These are phyloP conservation scores for Rhynchospora tenuis DNA, from an alignment of 176 grass and related monocot species.

Conservation along the genomic window DNA sequence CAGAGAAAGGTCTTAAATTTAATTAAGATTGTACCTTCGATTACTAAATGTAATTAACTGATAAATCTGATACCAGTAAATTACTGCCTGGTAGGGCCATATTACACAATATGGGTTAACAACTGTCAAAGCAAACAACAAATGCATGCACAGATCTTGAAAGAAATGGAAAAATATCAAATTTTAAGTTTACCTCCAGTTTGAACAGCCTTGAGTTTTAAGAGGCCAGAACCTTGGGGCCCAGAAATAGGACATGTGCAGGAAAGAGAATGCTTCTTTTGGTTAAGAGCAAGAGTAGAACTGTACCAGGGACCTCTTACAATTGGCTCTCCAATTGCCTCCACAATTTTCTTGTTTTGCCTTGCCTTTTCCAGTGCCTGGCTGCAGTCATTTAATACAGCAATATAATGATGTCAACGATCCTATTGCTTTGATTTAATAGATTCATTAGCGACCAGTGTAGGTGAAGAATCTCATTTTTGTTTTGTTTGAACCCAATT, in stretches of 20 bases:
- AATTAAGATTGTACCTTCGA: background rate
- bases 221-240: constrained; percentile 51
- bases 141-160: background rate
- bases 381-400: constrained; percentile 34
- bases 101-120: background rate
- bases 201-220: constrained; percentile 74
- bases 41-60: background rate
- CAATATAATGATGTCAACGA: background rate
- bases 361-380: constrained; percentile 68
- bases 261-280: constrained; percentile 37
- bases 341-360: constrained; percentile 51
- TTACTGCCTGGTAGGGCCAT: background rate
- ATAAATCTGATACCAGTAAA: background rate
- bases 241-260: constrained; percentile 66
- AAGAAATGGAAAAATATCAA: background rate
- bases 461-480: background rate
- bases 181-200: constrained; percentile 39
- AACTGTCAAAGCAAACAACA: background rate
- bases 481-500: background rate
- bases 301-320: constrained; percentile 65
- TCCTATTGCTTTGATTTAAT: background rate
- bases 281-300: constrained; percentile 48
- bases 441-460: background rate
- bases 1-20: background rate
- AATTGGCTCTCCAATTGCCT: constrained; percentile 55